A percentile compares a stretch with the other conserved stretches of the same genome.
These are phyloP conservation scores for Kurtzmaniella quercitrusa DNA, from an alignment of 1,139 yeast species.

Conservation along the genomic window DNA sequence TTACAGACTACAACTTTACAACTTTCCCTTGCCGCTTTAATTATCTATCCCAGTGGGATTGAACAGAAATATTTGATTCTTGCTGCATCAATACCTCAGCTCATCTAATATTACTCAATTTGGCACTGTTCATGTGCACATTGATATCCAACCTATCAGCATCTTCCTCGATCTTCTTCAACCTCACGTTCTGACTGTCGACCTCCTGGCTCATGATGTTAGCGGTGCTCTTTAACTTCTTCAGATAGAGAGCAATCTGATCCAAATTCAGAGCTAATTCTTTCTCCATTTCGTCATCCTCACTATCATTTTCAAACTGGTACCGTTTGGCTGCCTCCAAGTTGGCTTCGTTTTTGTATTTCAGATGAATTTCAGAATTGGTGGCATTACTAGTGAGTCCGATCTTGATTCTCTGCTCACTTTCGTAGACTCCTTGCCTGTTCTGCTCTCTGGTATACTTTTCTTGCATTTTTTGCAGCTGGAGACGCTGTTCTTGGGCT, in stretches of 20 bases:
- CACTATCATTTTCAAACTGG: slow-evolving; percentile 52
- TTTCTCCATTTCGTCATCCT: slow-evolving; percentile 58
- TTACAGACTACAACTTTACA: too few species aligned
- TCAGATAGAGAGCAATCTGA: slow-evolving; percentile 44
- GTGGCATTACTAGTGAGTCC: slow-evolving; percentile 40
- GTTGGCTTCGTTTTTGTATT: slow-evolving; percentile 47
- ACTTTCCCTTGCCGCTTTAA: too few species aligned
- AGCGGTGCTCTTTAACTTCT: slow-evolving; percentile 43
- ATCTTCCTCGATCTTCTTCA: slow-evolving; percentile 50
- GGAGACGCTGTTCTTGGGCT: slow-evolving; percentile 69
- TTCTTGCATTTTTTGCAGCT: slow-evolving; percentile 62
- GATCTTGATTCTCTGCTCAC: slow-evolving; percentile 43
- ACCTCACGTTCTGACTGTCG: slow-evolving; percentile 45
- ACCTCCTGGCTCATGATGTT: slow-evolving; percentile 45
- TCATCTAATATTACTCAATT: slow-evolving; percentile 38
- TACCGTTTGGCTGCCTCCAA: slow-evolving; percentile 46
- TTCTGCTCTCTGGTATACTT: slow-evolving; percentile 43
- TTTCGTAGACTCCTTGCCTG: slow-evolving; percentile 40
- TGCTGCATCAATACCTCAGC: too few species aligned
- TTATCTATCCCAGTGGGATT: too few species aligned
- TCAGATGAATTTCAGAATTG: slow-evolving; percentile 36
- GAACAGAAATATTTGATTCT: too few species aligned
- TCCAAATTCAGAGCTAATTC: slow-evolving; percentile 52
- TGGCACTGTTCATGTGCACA: slow-evolving; percentile 46
- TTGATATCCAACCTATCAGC: slow-evolving; percentile 54